phyloP scores from a whole-genome alignment of 345 rosid species.

The Acer campestre region DNA sequence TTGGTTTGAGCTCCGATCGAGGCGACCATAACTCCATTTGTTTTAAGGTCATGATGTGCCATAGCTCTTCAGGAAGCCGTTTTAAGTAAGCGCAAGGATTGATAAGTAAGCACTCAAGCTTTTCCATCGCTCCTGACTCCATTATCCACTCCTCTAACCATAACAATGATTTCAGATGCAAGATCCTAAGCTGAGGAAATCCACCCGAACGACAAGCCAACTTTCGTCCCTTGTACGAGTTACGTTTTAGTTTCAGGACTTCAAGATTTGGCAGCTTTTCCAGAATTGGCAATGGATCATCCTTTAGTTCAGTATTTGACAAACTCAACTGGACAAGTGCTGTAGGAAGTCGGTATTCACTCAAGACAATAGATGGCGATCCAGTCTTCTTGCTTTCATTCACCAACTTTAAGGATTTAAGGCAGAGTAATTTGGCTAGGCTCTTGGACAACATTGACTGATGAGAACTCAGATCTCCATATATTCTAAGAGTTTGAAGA shows the following conservation, averaged over 20 bases:
- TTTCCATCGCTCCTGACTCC: background rate
- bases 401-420: constrained; percentile 2
- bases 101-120: background rate
- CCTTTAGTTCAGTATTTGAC: background rate
- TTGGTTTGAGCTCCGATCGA: background rate
- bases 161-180: constrained; percentile 6
- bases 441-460: background rate
- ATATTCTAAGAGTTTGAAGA: background rate
- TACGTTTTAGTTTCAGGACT: background rate
- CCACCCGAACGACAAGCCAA: background rate
- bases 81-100: constrained; percentile 6
- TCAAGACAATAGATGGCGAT: background rate
- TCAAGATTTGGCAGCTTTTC: background rate
- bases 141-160: constrained; percentile 9
- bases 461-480: background rate
- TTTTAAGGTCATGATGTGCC: background rate
- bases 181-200: background rate
- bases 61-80: background rate
- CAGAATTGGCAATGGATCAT: background rate
- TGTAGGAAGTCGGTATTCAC: background rate
- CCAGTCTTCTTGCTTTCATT: background rate
- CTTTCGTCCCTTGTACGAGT: background rate
- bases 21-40: background rate
- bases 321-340: background rate
- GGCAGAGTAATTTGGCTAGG: background rate